Evolutionary conservation across 1,139 yeast species (phyloP).

Genomic region (Hansenula lynferdii): DNA sequence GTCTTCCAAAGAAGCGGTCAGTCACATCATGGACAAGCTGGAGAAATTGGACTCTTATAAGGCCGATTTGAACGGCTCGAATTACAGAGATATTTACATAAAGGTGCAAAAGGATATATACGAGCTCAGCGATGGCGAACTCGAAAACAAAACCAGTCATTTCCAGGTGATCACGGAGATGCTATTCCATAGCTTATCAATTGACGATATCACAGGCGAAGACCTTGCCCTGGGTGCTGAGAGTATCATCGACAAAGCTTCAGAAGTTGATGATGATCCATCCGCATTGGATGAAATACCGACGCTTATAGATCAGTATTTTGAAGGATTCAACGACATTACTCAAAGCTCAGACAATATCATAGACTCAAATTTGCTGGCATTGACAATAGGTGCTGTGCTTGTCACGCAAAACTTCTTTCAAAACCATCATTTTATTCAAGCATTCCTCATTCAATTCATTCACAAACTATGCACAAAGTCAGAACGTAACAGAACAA

Average conservation of each 20-base stretch:
- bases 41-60: not conserved
- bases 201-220: not conserved
- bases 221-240: not conserved
- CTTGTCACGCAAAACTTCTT: not conserved
- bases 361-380: not conserved
- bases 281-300: not conserved
- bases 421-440: not conserved
- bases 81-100: not conserved
- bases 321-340: slow-evolving; percentile 1
- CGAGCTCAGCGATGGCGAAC: not conserved
- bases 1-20: not conserved
- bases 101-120: not conserved
- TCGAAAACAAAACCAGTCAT: not conserved
- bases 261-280: not conserved
- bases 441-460: not conserved
- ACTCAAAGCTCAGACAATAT: slow-evolving; percentile 1
- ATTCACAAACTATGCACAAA: not conserved
- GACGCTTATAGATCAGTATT: slow-evolving; percentile 1
- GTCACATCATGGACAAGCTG: slow-evolving; percentile 1
- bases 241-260: not conserved
- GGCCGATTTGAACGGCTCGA: not conserved
- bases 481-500: not conserved
- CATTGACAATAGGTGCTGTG: not conserved
- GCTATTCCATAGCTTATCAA: not conserved
- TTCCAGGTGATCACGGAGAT: not conserved